A percentile compares a stretch with the other conserved stretches of the same genome.
Evolutionary conservation across 2,329 filamentous ascomycete species (phyloP).

Genomic region (Fusarium decemcellulare): DNA sequence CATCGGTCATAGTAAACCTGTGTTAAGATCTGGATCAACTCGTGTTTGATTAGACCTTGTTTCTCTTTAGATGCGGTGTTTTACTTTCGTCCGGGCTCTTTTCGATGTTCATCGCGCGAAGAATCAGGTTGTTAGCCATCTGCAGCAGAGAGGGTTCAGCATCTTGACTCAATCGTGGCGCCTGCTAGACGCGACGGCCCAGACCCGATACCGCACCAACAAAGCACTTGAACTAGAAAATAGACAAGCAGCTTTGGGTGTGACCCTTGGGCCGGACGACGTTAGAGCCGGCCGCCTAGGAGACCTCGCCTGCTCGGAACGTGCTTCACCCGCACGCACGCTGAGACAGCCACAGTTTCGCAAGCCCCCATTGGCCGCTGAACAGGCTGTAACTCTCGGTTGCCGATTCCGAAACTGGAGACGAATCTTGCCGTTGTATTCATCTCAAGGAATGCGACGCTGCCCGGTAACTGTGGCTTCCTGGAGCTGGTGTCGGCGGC

Average conservation of each 20-base stretch:
- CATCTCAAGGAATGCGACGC: neutral
- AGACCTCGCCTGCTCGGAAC: constrained; percentile 33
- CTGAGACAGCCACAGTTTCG: constrained; percentile 43
- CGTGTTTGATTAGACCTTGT: too few relatives aligned
- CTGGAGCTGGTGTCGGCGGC: neutral
- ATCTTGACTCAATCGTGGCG: constrained; percentile 18
- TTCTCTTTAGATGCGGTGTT: too few relatives aligned
- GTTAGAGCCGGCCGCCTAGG: constrained; percentile 23
- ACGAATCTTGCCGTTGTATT: constrained; percentile 5
- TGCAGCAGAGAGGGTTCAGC: too few relatives aligned
- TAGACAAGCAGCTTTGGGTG: constrained; percentile 24
- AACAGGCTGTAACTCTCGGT: constrained; percentile 5
- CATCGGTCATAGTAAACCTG: too few relatives aligned
- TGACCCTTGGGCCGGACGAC: constrained; percentile 19
- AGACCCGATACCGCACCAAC: constrained; percentile 9
- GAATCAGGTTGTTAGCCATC: too few relatives aligned
- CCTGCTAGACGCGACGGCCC: constrained; percentile 27
- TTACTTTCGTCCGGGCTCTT: too few relatives aligned
- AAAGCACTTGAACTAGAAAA: constrained; percentile 5
- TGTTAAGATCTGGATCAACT: too few relatives aligned
- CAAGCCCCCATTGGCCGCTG: constrained; percentile 11
- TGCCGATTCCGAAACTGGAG: constrained; percentile 13
- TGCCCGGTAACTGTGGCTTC: neutral
- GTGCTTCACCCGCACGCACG: constrained; percentile 38
- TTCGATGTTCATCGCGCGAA: too few relatives aligned